Evolutionary conservation across 2,329 filamentous ascomycete species (phyloP), one percentile per base, ranked within the genome.

Genomic region (Aspergillus ochraceus): DNA sequence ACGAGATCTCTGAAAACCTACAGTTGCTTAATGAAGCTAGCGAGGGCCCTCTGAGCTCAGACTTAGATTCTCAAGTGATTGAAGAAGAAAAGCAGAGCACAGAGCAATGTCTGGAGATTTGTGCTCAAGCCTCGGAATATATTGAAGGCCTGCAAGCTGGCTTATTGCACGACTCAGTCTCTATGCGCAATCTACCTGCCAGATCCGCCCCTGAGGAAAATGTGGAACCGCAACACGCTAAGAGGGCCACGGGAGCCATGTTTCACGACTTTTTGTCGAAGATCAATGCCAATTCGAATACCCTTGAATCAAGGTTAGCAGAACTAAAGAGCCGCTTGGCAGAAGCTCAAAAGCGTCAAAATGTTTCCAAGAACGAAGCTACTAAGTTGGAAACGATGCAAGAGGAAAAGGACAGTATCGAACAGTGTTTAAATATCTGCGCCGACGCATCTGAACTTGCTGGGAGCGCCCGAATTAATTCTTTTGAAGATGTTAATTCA

Each of bases 31-130:
- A 46, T 12, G 26, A 58, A 45, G 22, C 36, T 39, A 39, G 36
- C 36, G 36, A 20, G 30, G 36, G 17, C 17, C 26, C 24, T 47
- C 5, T 20, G 39, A 17, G 30, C 22, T 36, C 20, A 32, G 47
- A 52, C 14, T 6, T 32, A 47, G 42, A 60, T 29, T 47, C 57
- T 11, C 36, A 30, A 30, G 24, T 64, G 9, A 69, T 74, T 52
- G 63, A 67, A 61, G 72, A 76, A 54, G 74, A 78, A 57, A 68
- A 68, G 60, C 66, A 63, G 54, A 75, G 74, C 65, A 71, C 74
- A 26, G 63, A 73, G 59, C 67, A 75, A 60, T 76, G 74, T 57
- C 68, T 78, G 46, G 50, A 62, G 47, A 73, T 77, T 59, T 77
- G 74, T 63, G 55, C 62, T 47, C 67, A 72, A 56, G 61, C 76